Percentiles rank a stretch among this genome's conserved stretches.
phyloP scores from a whole-genome alignment of 2,329 filamentous ascomycete genomes.

The Claviceps paspali region DNA sequence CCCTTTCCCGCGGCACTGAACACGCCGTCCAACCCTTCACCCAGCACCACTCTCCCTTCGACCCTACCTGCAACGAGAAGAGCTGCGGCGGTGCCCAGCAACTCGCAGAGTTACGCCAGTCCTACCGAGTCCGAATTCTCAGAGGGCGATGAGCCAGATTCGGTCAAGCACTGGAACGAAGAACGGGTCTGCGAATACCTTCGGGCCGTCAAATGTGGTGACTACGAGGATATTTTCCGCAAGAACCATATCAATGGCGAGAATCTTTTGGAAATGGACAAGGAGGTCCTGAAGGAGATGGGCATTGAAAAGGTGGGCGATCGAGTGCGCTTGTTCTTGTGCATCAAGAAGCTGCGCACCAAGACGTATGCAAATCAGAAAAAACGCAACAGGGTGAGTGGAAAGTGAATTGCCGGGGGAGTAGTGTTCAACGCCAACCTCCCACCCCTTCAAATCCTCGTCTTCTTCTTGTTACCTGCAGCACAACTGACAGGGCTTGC shows the following conservation, averaged over 20 bases:
- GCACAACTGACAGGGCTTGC: constrained; percentile 1
- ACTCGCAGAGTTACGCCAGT: constrained; percentile 51
- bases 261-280: constrained; percentile 92
- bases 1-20: constrained; percentile 44
- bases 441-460: too few species aligned
- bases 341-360: constrained; percentile 69
- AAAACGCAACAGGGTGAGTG: constrained; percentile 68
- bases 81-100: constrained; percentile 30
- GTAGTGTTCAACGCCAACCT: too few species aligned
- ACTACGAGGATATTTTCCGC: constrained; percentile 82
- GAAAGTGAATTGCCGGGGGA: constrained; percentile 2
- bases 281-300: constrained; percentile 91
- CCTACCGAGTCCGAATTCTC: constrained; percentile 91
- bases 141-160: constrained; percentile 60
- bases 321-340: constrained; percentile 75
- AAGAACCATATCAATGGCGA: constrained; percentile 96
- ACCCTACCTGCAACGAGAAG: constrained; percentile 37
- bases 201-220: constrained; percentile 75
- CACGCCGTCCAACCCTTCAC: constrained; percentile 27
- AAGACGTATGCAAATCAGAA: constrained; percentile 63
- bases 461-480: background rate
- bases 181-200: constrained; percentile 85
- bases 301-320: constrained; percentile 97
- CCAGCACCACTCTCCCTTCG: constrained; percentile 29
- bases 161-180: constrained; percentile 79